These are phyloP conservation scores for Strombidium stylifer DNA, from an alignment of 73 alveolate genomes.

Conservation along the genomic window DNA sequence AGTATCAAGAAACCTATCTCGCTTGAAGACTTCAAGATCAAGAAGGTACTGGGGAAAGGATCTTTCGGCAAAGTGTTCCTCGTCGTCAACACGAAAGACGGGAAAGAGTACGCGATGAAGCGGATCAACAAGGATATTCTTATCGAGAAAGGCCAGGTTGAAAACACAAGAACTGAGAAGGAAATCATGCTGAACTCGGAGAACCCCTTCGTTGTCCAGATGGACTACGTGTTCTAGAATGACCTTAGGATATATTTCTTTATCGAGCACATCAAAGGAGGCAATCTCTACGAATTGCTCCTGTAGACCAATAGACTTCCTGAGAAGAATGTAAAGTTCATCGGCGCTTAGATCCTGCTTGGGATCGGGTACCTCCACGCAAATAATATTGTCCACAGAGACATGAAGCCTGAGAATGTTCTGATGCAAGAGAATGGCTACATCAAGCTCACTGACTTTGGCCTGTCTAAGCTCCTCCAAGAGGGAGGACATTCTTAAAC, in stretches of 20 bases:
- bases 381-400: conserved; percentile 86
- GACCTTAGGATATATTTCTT: conserved; percentile 85
- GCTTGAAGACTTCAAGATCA: conserved; percentile 63
- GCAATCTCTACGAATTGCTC: conserved; percentile 88
- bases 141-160: conserved; percentile 86
- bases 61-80: conserved; percentile 80
- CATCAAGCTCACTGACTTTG: conserved; percentile 86
- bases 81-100: conserved; percentile 59
- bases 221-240: conserved; percentile 86
- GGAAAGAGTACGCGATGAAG: conserved; percentile 74
- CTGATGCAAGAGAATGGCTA: conserved; percentile 88
- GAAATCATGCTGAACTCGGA: conserved; percentile 81
- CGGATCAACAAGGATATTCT: conserved; percentile 70
- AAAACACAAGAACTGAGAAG: conserved; percentile 86
- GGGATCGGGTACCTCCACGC: conserved; percentile 91
- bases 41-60: conserved; percentile 80
- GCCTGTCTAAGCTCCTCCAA: conserved; percentile 85
- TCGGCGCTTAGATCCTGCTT: conserved; percentile 83
- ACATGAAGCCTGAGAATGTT: conserved; percentile 93
- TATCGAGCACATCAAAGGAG: conserved; percentile 90
- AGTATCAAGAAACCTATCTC: conserved; percentile 63
- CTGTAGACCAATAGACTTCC: conserved; percentile 71
- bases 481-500: conserved; percentile 71
- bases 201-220: conserved; percentile 89
- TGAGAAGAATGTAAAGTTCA: conserved; percentile 83